A percentile compares a stretch with the other conserved stretches of the same genome.
Evolutionary conservation across 106 monocot genomes (phyloP).

Genomic region (Dendrobium huoshanense): DNA sequence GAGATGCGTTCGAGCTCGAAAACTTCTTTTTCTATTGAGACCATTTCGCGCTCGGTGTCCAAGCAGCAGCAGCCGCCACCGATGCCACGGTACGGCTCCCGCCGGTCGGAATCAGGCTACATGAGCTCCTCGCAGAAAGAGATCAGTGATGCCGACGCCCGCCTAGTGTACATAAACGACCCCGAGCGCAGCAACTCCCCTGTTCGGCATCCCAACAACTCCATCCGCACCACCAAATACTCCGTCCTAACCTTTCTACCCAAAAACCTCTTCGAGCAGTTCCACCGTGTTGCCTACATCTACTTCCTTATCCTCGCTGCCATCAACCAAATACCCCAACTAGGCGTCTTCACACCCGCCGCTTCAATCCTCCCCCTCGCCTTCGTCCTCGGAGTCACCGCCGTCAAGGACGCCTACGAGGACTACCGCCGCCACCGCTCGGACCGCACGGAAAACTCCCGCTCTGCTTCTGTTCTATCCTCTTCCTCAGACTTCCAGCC

Average conservation of each 20-base stretch:
- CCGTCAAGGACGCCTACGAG: conserved; percentile 82
- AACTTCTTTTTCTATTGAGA: not conserved
- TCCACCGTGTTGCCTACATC: conserved; percentile 67
- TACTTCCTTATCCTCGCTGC: conserved; percentile 60
- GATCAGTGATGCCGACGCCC: conserved; percentile 73
- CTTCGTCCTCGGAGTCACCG: conserved; percentile 69
- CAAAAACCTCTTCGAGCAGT: conserved; percentile 81
- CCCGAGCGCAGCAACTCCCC: conserved; percentile 33
- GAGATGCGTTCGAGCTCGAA: conserved; percentile 1
- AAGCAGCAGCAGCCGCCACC: conserved; percentile 7
- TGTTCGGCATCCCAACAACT: conserved; percentile 26
- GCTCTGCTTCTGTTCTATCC: conserved; percentile 27
- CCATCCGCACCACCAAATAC: conserved; percentile 58
- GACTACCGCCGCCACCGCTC: conserved; percentile 70
- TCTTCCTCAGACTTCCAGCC: conserved; percentile 21
- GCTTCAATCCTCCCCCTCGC: conserved; percentile 61
- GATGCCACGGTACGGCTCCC: conserved; percentile 27
- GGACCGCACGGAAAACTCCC: conserved; percentile 65
- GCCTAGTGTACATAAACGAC: conserved; percentile 69
- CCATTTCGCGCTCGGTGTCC: not conserved
- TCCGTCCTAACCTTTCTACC: conserved; percentile 54
- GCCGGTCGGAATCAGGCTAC: conserved; percentile 33
- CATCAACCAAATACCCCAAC: conserved; percentile 62
- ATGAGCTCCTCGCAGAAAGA: conserved; percentile 51
- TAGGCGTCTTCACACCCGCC: conserved; percentile 42